Evolutionary conservation across 495 filamentous ascomycete genomes (phyloP).

Genomic region (Xylaria telfairii): DNA sequence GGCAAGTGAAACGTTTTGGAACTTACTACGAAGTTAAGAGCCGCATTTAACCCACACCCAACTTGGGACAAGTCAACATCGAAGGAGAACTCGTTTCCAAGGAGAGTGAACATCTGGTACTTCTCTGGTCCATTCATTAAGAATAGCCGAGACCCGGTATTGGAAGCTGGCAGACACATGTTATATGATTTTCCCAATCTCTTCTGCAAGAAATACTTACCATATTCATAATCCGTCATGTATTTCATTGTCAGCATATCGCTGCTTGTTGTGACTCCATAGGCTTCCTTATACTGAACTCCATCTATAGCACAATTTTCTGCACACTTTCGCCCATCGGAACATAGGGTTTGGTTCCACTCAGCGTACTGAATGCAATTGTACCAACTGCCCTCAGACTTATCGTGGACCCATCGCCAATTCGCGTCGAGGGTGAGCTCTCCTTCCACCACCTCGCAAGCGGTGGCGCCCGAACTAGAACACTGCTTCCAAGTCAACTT

Average conservation of each 20-base stretch:
- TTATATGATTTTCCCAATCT: not conserved
- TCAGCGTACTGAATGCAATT: not conserved
- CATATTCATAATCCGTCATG: not conserved
- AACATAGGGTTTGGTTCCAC: not conserved
- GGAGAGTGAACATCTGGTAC: not conserved
- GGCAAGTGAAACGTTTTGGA: not conserved
- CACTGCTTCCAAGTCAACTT: not conserved
- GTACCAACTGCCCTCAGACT: not conserved
- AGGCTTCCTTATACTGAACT: not conserved
- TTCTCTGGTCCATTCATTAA: not conserved
- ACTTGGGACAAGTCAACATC: conserved; percentile 2
- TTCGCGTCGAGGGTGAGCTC: conserved; percentile 3
- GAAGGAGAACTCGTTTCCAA: not conserved
- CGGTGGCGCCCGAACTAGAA: not conserved
- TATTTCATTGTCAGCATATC: not conserved
- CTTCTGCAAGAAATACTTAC: not conserved
- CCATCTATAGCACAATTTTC: not conserved
- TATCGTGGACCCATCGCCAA: not conserved
- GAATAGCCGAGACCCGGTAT: not conserved
- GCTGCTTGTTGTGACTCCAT: not conserved
- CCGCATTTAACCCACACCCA: not conserved
- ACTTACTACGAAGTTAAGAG: not conserved
- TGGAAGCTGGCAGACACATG: not conserved
- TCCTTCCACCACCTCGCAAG: not conserved
- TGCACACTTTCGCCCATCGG: not conserved